Conservation (phyloP, 768 basidiomycete species). For the Kwoniella mangroviensis region DNA sequence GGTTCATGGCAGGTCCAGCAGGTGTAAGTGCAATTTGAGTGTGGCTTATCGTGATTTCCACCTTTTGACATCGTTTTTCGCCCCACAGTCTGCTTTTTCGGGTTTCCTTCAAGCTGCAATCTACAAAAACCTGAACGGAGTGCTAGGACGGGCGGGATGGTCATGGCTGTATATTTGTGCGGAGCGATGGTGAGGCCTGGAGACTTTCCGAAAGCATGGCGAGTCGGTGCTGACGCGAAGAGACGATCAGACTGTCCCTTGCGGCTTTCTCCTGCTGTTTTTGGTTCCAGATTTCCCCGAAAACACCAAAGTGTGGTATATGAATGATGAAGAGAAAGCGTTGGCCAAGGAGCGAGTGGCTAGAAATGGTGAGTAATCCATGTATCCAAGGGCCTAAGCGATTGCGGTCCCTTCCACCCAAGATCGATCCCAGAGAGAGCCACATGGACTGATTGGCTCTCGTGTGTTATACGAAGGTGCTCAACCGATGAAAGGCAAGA, state of each 20-base stretch:
- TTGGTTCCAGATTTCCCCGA: slow-evolving; percentile 38
- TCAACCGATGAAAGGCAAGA: slow-evolving; percentile 22
- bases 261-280: slow-evolving; percentile 27
- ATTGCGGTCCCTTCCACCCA: too few relatives aligned
- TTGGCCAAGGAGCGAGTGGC: slow-evolving; percentile 24
- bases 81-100: slow-evolving; percentile 23
- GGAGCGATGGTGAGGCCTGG: slow-evolving; percentile 25
- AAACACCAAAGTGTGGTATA: slow-evolving; percentile 33
- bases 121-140: slow-evolving; percentile 27
- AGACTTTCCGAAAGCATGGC: not conserved
- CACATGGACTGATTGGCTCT: not conserved
- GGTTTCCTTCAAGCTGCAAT: slow-evolving; percentile 32
- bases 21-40: slow-evolving; percentile 4
- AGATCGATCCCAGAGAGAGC: too few relatives aligned
- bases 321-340: slow-evolving; percentile 30
- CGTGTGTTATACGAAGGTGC: not conserved
- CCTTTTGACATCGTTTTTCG: not conserved
- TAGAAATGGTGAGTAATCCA: slow-evolving; percentile 15
- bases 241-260: slow-evolving; percentile 22
- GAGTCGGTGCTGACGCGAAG: not conserved
- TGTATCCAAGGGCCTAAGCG: not conserved
- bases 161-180: slow-evolving; percentile 34
- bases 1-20: slow-evolving; percentile 27
- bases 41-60: not conserved
- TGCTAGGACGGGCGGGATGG: slow-evolving; percentile 33